Evolutionary conservation across 495 filamentous ascomycete species (phyloP), one percentile per base, ranked within the genome.

Genomic region (Pseudevernia furfuracea): DNA sequence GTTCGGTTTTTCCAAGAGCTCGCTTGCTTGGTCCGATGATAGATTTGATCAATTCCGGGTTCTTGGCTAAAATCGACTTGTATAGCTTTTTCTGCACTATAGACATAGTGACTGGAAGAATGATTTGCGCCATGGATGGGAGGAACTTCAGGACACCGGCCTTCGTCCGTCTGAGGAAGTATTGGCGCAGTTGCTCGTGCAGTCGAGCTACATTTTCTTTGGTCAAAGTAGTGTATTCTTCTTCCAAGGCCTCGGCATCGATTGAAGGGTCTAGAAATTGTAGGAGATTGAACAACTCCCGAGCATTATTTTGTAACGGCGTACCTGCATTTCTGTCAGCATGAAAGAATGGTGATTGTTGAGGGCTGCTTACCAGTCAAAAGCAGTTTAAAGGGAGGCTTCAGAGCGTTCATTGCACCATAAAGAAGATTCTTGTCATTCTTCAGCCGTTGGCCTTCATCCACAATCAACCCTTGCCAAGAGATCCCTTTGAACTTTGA

Each of bases 391-490:
- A 90, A 96, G 0, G 85, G 85, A 43, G 89, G 84, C 28, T 86
- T 89, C 68, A 96, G 81, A 11, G 79, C 76, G 30, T 76, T 81
- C 17, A 99, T 80, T 6, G 88, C 83, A 57, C 78, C 79, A 73
- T 97, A 97, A 6, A 97, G 85, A 14, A 84, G 77, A 49, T 87
- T 92, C 69, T 88, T 85, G 68, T 97, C 92, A 66, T 94, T 97
- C 74, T 99, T 99, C 57, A 99, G 78, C 7, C 95, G 86, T 70
- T 99, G 95, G 17, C 94, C 95, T 77, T 99, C 95, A 69, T 99
- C 95, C 15, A 97, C 91, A 46, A 99, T 82, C 38, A 99, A 76
- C 8, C 89, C 93, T 58, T 86, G 86, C 95, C 95, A 99, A 28
- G 84, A 85, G 25, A 93, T 82, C 25, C 71, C 75, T 11, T 77